Base-by-base conservation (phyloP, 352 stramenopile species). In the Globisporangium lucens region DNA sequence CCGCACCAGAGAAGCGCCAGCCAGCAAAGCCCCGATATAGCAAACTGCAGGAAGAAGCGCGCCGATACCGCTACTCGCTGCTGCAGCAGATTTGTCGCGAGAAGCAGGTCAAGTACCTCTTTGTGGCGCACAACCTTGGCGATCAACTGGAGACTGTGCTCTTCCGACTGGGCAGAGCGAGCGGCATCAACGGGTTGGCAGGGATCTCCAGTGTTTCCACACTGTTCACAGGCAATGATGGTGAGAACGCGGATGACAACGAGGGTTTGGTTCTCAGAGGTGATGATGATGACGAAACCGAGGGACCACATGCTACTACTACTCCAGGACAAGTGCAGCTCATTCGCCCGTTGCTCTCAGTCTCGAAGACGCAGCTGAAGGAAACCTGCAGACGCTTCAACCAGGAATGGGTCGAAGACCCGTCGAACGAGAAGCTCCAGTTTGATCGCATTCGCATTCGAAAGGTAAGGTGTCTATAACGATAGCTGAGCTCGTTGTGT, bases 391-490 rank as follows among this genome's bases (percentile, higher is more conserved):
- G 80, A 56, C 81, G 77, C 33, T 96, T 96, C 61, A 35, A 75
- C 4, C 85, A 93, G 61, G 61, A 72, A 29, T 96, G 88, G 88
- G 82, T 93, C 17, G 85, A 96, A 63, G 88, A 96, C 75, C 88
- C 86, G 22, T 90, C 80, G 4, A 96, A 96, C 61, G 79, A 95
- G 58, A 79, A 88, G 58, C 75, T 83, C 4, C 52, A 83, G 65
- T 96, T 89, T 60, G 88, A 96, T 60, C 83, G 88, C 35, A 85
- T 95, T 65, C 83, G 88, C 8, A 94, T 96, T 56, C 86, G 88
- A 38, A 89, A 94, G 79, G 86, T 33, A 33, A 33, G 30, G 2
- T 33, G 30, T 33, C 30, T 33, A 33, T 33, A 33, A 33, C 30
- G 30, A 33, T 33, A 33, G 30, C 30, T 33, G 30, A 33, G 30